Evolutionary conservation across 805 yeast species (phyloP).

Genomic region (Zygosaccharomyces siamensis): DNA sequence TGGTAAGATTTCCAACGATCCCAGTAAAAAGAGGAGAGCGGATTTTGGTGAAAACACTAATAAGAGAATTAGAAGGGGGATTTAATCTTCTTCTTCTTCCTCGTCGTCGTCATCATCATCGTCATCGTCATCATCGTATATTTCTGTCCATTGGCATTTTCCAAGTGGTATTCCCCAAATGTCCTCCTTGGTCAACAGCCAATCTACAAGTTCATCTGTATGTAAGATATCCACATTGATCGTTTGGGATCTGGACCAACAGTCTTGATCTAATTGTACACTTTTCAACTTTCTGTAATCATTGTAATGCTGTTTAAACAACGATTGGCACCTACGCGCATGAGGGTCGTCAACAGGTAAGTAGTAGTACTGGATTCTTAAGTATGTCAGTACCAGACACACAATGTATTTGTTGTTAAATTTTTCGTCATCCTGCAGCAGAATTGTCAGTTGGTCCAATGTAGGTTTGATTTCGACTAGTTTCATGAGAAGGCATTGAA

Average conservation of each 20-base stretch:
- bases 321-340: constrained; percentile 43
- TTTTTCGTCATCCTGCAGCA: constrained; percentile 43
- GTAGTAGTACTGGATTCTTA: constrained; percentile 40
- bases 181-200: constrained; percentile 49
- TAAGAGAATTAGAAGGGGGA: constrained; percentile 36
- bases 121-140: constrained; percentile 20
- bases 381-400: constrained; percentile 57
- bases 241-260: constrained; percentile 29
- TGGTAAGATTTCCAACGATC: constrained; percentile 27
- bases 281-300: constrained; percentile 68
- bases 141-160: constrained; percentile 41
- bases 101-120: constrained; percentile 19
- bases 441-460: constrained; percentile 21
- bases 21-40: constrained; percentile 26
- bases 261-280: constrained; percentile 36
- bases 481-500: constrained; percentile 63
- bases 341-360: constrained; percentile 36
- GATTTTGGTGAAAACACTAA: constrained; percentile 20
- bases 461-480: constrained; percentile 71
- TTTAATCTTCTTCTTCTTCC: constrained; percentile 15
- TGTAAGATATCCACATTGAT: constrained; percentile 36
- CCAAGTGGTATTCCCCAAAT: constrained; percentile 76
- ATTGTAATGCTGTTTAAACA: constrained; percentile 50
- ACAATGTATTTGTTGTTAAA: constrained; percentile 56
- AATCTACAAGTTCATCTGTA: constrained; percentile 75